Evolutionary conservation across 768 basidiomycete genomes (phyloP), one percentile per base, ranked within the genome.

Genomic region (Mycena epipterygia): DNA sequence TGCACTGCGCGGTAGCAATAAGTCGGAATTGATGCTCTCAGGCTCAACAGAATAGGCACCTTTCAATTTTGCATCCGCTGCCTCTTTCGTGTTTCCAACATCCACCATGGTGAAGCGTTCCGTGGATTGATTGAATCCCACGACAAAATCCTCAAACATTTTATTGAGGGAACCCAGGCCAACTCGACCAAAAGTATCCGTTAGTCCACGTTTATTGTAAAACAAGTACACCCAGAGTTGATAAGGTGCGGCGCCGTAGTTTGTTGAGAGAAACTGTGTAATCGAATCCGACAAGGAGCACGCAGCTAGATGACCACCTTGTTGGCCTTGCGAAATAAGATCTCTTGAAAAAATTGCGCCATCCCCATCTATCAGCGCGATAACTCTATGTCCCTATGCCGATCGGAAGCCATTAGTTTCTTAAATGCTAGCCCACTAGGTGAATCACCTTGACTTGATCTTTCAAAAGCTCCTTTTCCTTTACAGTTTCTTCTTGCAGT

Each of bases 61-160:
- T 85, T 91, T 92, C 77, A 93, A 88, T 80, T 93, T 93, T 49
- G 89, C 86, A 78, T 93, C 92, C 32, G 91, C 92, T 5, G 89
- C 90, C 83, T 93, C 92, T 80, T 93, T 93, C 57, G 85, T 89
- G 68, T 81, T 82, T 55, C 92, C 92, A 58, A 91, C 91, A 78
- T 93, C 92, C 35, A 91, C 84, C 81, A 93, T 89, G 59, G 88
- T 79, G 77, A 93, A 93, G 48, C 90, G 86, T 67, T 89, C 88
- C 17, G 88, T 82, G 14, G 91, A 89, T 79, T 91, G 89, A 78
- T 92, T 92, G 76, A 93, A 92, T 11, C 92, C 92, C 58, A 85
- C 79, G 63, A 90, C 79, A 75, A 93, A 93, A 21, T 90, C 89
- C 5, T 91, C 89, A 72, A 93, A 89, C 56, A 82, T 84, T 44